Evolutionary conservation across 805 yeast genomes (phyloP), one percentile per base, ranked within the genome.

Genomic region (Suhomyces sp.): DNA sequence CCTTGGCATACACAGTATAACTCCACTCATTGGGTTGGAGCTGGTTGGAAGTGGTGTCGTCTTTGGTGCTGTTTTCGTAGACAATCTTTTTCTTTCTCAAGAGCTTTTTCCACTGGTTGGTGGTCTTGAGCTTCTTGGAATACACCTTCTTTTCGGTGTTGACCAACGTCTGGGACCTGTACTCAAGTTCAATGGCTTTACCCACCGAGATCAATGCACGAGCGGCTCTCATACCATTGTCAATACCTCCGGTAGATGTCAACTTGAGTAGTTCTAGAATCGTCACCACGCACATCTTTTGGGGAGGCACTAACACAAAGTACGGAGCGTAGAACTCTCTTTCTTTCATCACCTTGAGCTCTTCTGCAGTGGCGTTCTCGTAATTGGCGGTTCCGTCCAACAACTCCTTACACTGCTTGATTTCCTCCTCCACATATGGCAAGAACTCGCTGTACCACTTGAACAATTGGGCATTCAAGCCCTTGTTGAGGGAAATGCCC

Each of bases 161-260:
- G 54, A 86, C 69, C 46, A 88, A 69, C 58, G 78, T 77, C 61
- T 87, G 90, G 0, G 96, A 80, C 59, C 86, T 82, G 66, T 86
- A 89, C 67, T 94, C 98, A 60, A 85, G 70, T 65, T 93, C 97
- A 22, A 93, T 77, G 10, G 96, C 91, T 58, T 80, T 84, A 7
- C 97, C 96, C 4, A 93, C 90, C 0, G 88, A 77, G 17, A 87
- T 73, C 13, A 91, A 89, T 0, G 96, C 91, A 58, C 89, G 79
- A 0, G 96, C 89, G 0, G 93, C 86, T 60, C 92, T 79, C 82
- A 90, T 85, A 41, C 96, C 97, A 57, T 88, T 90, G 10, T 79
- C 76, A 29, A 85, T 79, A 40, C 91, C 96, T 38, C 89, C 86
- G 2, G 92, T 83, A 3, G 91, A 82, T 56, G 86, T 83, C 50